Evolutionary conservation across 108 stramenopile species (phyloP).

Genomic region (Licmophora abbreviata): DNA sequence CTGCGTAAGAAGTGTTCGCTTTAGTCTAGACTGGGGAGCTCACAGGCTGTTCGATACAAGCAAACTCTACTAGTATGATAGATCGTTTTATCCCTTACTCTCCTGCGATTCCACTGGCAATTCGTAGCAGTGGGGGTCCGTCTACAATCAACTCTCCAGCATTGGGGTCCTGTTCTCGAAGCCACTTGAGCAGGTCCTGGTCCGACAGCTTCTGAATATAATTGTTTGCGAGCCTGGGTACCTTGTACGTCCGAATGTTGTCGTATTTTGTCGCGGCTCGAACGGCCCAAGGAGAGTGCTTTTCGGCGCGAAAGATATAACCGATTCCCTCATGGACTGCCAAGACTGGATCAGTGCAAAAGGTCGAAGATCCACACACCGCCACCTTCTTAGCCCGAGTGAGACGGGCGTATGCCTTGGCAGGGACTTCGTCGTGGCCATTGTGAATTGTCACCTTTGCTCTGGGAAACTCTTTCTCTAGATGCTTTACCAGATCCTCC

Average conservation of each 20-base stretch:
- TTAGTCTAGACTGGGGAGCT: no score
- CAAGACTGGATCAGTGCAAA: slow-evolving; percentile 4
- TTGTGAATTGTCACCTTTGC: slow-evolving; percentile 4
- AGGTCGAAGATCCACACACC: slow-evolving; percentile 6
- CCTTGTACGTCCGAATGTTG: slow-evolving; percentile 1
- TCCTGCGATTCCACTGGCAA: no score
- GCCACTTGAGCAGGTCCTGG: background rate
- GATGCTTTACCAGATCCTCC: background rate
- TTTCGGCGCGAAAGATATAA: background rate
- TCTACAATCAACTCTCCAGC: background rate
- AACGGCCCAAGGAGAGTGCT: background rate
- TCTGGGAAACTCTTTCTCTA: background rate
- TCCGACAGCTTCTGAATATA: background rate
- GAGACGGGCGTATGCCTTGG: slow-evolving; percentile 1
- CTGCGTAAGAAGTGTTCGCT: slow-evolving; percentile 22
- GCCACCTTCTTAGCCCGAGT: slow-evolving; percentile 5
- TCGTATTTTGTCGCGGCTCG: background rate
- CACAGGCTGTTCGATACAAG: no score
- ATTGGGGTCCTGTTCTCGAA: background rate
- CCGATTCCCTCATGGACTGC: background rate
- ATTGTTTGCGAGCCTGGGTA: background rate
- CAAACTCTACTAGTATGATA: no score
- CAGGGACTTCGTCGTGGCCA: background rate
- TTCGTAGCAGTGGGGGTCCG: background rate
- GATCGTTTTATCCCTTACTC: no score